Base-by-base conservation (phyloP, 2,329 filamentous ascomycete species). In the Metarhizium album region DNA sequence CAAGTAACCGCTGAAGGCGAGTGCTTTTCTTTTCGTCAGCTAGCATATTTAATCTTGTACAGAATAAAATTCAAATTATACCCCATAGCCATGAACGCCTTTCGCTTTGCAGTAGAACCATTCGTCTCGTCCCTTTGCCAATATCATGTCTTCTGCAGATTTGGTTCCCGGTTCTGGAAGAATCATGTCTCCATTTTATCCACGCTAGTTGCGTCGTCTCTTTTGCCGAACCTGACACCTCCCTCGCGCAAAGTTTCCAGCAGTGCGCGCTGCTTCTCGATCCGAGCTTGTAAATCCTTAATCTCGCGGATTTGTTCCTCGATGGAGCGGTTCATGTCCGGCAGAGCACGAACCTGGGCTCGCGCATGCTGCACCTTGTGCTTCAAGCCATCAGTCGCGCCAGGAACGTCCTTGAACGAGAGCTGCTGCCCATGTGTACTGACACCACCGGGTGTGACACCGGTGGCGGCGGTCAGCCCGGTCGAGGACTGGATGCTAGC, bases 321-420 rank as follows among this genome's bases (percentile, higher is more conserved):
- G 14, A 84, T 70, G 4, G 73, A 76, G 49, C 86, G 75, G 18
- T 79, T 72, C 63, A 91, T 80, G 67, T 90, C 87, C 9, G 84
- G 85, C 58, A 93, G 66, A 27, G 73, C 71, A 61, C 76, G 74
- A 48, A 90, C 73, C 58, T 83, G 79, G 33, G 74, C 75, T 47
- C 86, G 76, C 47, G 90, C 90, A 58, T 84, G 84, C 65, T 90
- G 85, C 52, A 97, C 79, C 67, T 88, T 87, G 67, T 90, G 83
- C 67, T 88, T 90, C 59, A 96, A 74, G 35, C 79, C 78, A 61
- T 89, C 86, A 1, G 87, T 86, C 35, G 87, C 88, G 2, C 82
- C 79, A 2, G 86, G 82, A 16, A 97, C 79, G 59, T 95, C 86
- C 65, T 95, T 94, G 54, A 78, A 72, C 16, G 68, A 71, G 42